These are phyloP conservation scores for Hebeloma cylindrosporum DNA, from an alignment of 768 basidiomycete genomes.

Conservation along the genomic window DNA sequence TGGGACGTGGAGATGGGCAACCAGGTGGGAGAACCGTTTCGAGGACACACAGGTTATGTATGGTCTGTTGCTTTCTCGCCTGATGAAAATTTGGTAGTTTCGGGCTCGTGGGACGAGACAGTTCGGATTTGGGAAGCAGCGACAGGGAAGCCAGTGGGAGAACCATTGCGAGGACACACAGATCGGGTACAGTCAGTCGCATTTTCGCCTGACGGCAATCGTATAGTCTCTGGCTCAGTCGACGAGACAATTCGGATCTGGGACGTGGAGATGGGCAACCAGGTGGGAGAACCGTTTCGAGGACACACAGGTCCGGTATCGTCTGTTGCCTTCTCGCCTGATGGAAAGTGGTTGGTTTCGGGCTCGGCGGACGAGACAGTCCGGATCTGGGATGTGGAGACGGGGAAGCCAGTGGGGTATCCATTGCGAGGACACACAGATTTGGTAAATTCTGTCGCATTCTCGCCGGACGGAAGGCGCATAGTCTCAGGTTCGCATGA, in stretches of 20 bases:
- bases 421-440: no score
- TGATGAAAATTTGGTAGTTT: constrained; percentile 11
- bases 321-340: no score
- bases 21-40: background rate
- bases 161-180: constrained; percentile 4
- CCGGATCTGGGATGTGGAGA: no score
- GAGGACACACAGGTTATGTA: background rate
- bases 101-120: constrained; percentile 1
- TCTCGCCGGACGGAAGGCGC: no score
- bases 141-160: background rate
- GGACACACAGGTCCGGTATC: no score
- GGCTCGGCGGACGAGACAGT: no score
- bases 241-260: background rate
- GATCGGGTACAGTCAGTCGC: constrained; percentile 6
- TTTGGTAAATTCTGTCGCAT: no score
- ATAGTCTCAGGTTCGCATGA: no score
- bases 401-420: no score
- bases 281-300: no score
- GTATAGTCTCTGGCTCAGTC: background rate
- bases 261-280: no score
- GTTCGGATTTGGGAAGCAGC: constrained; percentile 13
- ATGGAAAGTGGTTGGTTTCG: no score
- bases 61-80: constrained; percentile 1
- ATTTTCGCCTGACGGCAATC: background rate
- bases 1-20: constrained; percentile 8